Conservation (phyloP, 805 yeast species). For the Nakazawaea siamensis region DNA sequence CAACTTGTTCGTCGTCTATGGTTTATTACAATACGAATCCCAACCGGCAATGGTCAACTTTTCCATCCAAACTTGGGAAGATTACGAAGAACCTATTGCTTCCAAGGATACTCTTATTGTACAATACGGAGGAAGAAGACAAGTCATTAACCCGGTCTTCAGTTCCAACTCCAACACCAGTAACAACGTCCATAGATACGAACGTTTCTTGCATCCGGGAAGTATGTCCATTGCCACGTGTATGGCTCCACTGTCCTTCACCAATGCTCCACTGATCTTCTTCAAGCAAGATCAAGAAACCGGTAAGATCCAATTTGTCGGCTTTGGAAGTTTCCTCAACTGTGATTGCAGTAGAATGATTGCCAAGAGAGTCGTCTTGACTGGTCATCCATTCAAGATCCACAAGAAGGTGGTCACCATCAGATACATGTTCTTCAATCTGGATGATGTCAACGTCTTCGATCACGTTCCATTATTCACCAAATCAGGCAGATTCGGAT, state of each 20-base stretch:
- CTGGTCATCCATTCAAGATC: slow-evolving; percentile 93
- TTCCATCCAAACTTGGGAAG: slow-evolving; percentile 83
- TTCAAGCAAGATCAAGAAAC: slow-evolving; percentile 47
- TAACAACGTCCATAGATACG: slow-evolving; percentile 82
- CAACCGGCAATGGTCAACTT: slow-evolving; percentile 77
- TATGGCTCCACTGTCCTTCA: slow-evolving; percentile 79
- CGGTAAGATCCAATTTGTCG: slow-evolving; percentile 58
- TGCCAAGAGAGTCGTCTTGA: slow-evolving; percentile 81
- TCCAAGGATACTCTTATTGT: slow-evolving; percentile 75
- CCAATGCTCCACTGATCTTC: slow-evolving; percentile 77
- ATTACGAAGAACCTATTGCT: slow-evolving; percentile 75
- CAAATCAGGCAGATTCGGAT: slow-evolving; percentile 87
- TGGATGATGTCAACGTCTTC: slow-evolving; percentile 83
- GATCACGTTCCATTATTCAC: slow-evolving; percentile 90
- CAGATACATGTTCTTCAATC: slow-evolving; percentile 94
- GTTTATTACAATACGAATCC: slow-evolving; percentile 79
- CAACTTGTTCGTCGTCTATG: slow-evolving; percentile 57
- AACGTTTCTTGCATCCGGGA: slow-evolving; percentile 77
- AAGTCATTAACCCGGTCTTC: slow-evolving; percentile 73
- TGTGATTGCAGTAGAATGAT: slow-evolving; percentile 78
- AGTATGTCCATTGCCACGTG: slow-evolving; percentile 71
- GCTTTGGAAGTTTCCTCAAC: slow-evolving; percentile 84
- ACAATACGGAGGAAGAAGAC: slow-evolving; percentile 91
- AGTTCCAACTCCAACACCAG: slow-evolving; percentile 70
- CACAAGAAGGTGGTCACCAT: slow-evolving; percentile 88